Base-by-base conservation (phyloP, 331 rosid genomes). In the Arachis monticola region DNA sequence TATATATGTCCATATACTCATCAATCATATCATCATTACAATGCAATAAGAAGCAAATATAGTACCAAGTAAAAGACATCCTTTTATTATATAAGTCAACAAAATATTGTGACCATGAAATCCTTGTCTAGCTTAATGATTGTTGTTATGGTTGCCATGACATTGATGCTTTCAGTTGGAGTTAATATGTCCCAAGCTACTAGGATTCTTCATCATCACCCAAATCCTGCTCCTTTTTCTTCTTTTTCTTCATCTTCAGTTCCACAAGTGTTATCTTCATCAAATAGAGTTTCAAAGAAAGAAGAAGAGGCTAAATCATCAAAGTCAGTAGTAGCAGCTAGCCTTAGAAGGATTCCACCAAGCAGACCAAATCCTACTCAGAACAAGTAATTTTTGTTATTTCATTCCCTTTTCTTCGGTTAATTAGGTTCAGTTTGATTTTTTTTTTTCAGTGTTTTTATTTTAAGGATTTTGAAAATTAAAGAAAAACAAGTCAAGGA, bases 291-390 rank as follows among this genome's bases (percentile, higher is more conserved):
- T 60, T 5, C 47, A 3, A 50, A 66, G 6, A 32, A 14, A 50
- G 67, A 83, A 73, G 83, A 62, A 42, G 13, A 85, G 73, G 91
- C 91, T 67, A 79, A 71, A 66, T 67, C 89, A 75, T 10, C 58
- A 61, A 72, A 80, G 13, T 51, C 80, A 0, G 50, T 35, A 22
- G 77, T 72, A 14, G 84, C 83, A 27, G 79, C 87, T 10, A 92
- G 88, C 77, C 89, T 90, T 56, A 80, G 87, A 72, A 67, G 70
- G n/a, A 87, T 90, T 22, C 98, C 96, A 70, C 90, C 92, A 13
- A 90, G 92, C 81, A 77, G 75, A 73, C 89, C 98, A 11, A 93
- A 90, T 80, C 97, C 98, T 57, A 87, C 93, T 2, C 97, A 87
- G 76, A 93, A 93, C 90, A 89, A 82, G 98, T 93, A 89, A 82